Conservation (phyloP, 352 stramenopile species). For the Elongisporangium senticosum region DNA sequence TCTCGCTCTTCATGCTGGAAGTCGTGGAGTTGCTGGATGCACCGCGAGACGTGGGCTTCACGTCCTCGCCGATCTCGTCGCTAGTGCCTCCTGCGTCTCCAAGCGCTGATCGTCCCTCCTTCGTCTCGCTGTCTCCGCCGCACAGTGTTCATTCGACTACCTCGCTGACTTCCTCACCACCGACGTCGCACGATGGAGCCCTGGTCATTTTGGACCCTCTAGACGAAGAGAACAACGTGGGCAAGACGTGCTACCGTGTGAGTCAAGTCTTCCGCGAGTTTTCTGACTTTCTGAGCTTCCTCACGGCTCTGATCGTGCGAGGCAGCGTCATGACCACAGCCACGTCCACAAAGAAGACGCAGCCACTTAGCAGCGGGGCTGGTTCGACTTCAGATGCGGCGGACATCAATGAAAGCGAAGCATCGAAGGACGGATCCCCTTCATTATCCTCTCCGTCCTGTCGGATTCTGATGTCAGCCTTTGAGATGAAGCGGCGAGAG, state of each 20-base stretch:
- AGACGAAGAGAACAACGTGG: slow-evolving; percentile 69
- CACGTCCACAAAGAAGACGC: slow-evolving; percentile 32
- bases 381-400: slow-evolving; percentile 2
- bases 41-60: too few relatives aligned
- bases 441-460: slow-evolving; percentile 17
- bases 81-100: slow-evolving; percentile 8
- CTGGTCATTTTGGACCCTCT: slow-evolving; percentile 76
- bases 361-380: not conserved
- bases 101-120: not conserved
- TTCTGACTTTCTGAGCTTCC: slow-evolving; percentile 76
- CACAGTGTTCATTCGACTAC: slow-evolving; percentile 9
- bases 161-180: not conserved
- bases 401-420: slow-evolving; percentile 2
- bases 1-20: slow-evolving; percentile 34
- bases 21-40: slow-evolving; percentile 9
- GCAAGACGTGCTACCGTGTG: slow-evolving; percentile 79
- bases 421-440: slow-evolving; percentile 1
- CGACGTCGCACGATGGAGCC: slow-evolving; percentile 28
- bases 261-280: slow-evolving; percentile 82
- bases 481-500: slow-evolving; percentile 58
- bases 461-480: slow-evolving; percentile 57
- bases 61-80: slow-evolving; percentile 1
- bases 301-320: slow-evolving; percentile 76
- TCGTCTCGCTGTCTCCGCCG: slow-evolving; percentile 14
- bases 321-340: slow-evolving; percentile 63